Base-by-base conservation (phyloP, 2,329 filamentous ascomycete species). In the Nigrospora osmanthi region DNA sequence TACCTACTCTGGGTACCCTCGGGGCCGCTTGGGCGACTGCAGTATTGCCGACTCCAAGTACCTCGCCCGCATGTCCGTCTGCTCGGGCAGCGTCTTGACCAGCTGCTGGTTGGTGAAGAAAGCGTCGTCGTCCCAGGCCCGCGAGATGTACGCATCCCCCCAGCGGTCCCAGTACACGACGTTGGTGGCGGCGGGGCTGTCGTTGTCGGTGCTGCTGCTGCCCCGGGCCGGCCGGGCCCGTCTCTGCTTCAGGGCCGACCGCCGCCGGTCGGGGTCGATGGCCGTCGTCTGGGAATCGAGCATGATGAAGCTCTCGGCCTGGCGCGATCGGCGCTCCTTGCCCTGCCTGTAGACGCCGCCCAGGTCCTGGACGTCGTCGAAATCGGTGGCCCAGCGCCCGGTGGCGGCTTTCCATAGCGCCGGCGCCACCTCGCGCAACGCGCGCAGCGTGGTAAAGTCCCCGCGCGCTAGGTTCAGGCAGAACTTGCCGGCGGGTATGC, bases 111-210 rank as follows among this genome's bases (percentile, higher is more conserved):
- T 44, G 30, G 44, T 44, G 28, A 23, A 38, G 1, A 44, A 37
- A 3, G 38, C 40, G 11, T 36, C 36, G 6, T 37, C 40, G 4
- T 42, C 16, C 38, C 49, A 54, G 1, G 51, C 52, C 6, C 56
- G n/a, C 9, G 49, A 44, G 10, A 55, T 42, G 45, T 62, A 62
- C 37, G 43, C 35, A 40, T 61, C 58, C 9, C 53, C 58, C 40
- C 58, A 61, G 23, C 59, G 56, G 35, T 62, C 60, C 49, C 50
- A 50, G 12, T 55, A 49, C n/a, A 53, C 17, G 13, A 35, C 38
- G n/a, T n/a, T 16, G 11, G 44, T 38, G 47, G 47, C 7, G 32
- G 30, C 12, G 30, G 9, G 23, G 9, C 23, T 28, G 23, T 6
- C 23, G 10, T 28, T 28, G 23, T 28, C 23, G 23, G 7, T 28